Base-by-base conservation (phyloP, 2,329 filamentous ascomycete species). In the Colletotrichum filicis region DNA sequence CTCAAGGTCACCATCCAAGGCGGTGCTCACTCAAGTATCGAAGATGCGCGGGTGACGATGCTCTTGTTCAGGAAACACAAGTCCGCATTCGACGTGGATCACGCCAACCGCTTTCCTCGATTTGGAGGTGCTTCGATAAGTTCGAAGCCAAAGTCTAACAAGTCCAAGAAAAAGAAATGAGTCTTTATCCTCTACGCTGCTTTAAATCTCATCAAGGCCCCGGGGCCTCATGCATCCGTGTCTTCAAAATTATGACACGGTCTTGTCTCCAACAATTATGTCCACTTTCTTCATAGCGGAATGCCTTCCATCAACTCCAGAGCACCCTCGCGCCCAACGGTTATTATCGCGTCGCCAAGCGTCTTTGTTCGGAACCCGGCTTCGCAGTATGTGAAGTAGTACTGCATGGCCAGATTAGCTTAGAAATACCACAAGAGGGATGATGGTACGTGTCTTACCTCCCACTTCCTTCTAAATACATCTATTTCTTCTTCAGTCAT, bases 41-140 rank as follows among this genome's bases (percentile, higher is more conserved):
- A 93, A 84, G 97, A 99, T 85, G 97, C 97, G 1, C 87, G 95
- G 76, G 95, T 94, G 5, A 92, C 95, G 0, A 98, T 99, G 95
- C 85, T 96, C 68, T 84, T 99, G 55, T 98, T 97, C 79, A 89
- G 94, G 74, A 90, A 91, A 76, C 91, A 95, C 80, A 98, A 98
- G 84, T 87, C 92, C 22, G 93, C 88, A 0, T 98, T 99, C 79
- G 97, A 98, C 80, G 86, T 91, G 70, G 94, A 97, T 80, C 91
- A 95, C 80, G 85, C 92, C 68, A 92, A 91, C 81, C 90, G 89
- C 70, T 97, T 89, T 81, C 86, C 88, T 4, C 59, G 60, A 28
- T 49, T 57, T 19, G 56, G 42, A 28, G 35, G 30, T 3, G 19
- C 22, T 22, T 79, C 69, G 78, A 77, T 32, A 79, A 71, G 61